Evolutionary conservation across 441 rosid genomes (phyloP), one percentile per base, ranked within the genome.

Genomic region (Daphne laureola): DNA sequence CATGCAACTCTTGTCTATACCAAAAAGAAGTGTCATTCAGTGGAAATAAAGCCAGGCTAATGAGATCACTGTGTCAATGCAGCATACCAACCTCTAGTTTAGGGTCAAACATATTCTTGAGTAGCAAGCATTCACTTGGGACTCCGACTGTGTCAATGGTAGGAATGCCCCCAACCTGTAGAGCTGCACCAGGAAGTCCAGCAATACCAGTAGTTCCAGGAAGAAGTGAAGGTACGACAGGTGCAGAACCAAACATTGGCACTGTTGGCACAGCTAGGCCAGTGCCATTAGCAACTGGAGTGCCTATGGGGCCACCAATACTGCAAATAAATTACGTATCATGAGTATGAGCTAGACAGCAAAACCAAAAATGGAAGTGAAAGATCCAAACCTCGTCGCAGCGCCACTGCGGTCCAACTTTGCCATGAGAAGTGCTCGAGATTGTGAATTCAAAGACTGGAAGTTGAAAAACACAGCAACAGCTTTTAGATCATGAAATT

Each of bases 41-140:
- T 18, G 18, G 23, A 46, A 15, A 46, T 46, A 14, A 11, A 5
- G 38, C 38, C 38, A 31, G 2, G 38, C 11, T 31, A 16, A 50
- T 11, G 17, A 41, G 25, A 15, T 7, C 38, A 0, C 11, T 5
- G 17, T 17, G 8, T 17, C 9, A 51, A 45, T 44, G 1, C 31
- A 3, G n/a, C 31, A 53, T 53, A 43, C 80, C 2, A 48, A 83
- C 95, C 97, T 93, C 99, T 48, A 64, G 12, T 17, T 55, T 78
- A 14, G 99, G 96, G 77, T 93, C 97, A 73, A 93, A 93, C 99
- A 93, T 93, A 63, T 93, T 93, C 78, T 87, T 93, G 70, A 93
- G 73, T 51, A 93, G 51, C 35, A 93, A 54, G 68, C 93, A 93
- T 75, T 93, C 96, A 51, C 89, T 87, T 25, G 95, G 99, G 60